Evolutionary conservation across 140 eudicot species (phyloP).

Genomic region (Artemisia princeps): DNA sequence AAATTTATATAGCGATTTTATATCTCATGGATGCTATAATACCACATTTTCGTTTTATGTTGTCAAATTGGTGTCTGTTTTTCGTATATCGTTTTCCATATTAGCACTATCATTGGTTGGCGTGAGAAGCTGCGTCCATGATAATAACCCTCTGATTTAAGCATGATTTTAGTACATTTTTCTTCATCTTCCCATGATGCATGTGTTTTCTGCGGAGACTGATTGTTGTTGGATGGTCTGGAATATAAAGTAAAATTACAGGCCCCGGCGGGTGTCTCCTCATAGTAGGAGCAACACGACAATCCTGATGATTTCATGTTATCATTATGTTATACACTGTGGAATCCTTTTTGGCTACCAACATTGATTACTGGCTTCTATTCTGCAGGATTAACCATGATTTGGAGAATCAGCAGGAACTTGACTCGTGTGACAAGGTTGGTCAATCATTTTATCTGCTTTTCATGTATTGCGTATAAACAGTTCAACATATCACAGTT

Average conservation of each 20-base stretch:
- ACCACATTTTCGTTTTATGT: too few species aligned
- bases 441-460: conserved; percentile 19
- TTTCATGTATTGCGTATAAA: conserved; percentile 6
- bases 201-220: too few species aligned
- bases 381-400: conserved; percentile 43
- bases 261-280: too few species aligned
- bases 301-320: not conserved
- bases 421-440: conserved; percentile 51
- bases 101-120: too few species aligned
- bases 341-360: conserved; percentile 9
- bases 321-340: not conserved
- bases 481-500: too few species aligned
- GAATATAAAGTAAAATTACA: too few species aligned
- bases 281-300: too few species aligned
- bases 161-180: not conserved
- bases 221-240: too few species aligned
- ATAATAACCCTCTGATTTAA: not conserved
- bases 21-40: too few species aligned
- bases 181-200: too few species aligned
- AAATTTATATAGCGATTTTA: not conserved
- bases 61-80: too few species aligned
- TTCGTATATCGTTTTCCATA: too few species aligned
- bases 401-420: conserved; percentile 36
- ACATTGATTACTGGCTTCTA: not conserved
- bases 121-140: not conserved